Evolutionary conservation across 345 rosid genomes (phyloP).

Genomic region (Populus nigra): DNA sequence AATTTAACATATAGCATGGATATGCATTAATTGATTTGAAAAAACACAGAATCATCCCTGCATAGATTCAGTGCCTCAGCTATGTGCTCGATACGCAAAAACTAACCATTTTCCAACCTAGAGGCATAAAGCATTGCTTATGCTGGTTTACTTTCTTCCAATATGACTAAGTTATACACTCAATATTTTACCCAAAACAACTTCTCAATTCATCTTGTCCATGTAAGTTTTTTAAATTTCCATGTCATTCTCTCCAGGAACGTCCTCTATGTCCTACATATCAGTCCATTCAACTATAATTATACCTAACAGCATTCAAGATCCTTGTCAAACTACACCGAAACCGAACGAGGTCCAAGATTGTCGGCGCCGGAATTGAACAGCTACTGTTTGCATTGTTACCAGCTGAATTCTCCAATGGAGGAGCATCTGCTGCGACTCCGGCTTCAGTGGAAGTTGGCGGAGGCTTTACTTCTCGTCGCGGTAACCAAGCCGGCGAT

Average conservation of each 20-base stretch:
- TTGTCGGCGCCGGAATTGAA: slow-evolving; percentile 2
- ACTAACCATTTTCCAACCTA: not conserved
- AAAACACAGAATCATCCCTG: not conserved
- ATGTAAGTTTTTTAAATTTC: not conserved
- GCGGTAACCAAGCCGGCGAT: not conserved
- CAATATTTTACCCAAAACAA: not conserved
- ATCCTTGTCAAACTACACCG: not conserved
- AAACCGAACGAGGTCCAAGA: not conserved
- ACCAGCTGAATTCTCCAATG: not conserved
- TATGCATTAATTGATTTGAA: not conserved
- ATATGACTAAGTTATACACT: not conserved
- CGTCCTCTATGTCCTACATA: not conserved
- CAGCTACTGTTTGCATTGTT: not conserved
- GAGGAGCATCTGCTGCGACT: not conserved
- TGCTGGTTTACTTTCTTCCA: not conserved
- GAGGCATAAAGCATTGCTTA: not conserved
- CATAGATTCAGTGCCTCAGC: not conserved
- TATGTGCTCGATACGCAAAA: not conserved
- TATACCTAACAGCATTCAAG: not conserved
- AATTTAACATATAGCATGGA: not conserved
- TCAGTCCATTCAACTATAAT: not conserved
- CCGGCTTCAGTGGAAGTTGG: not conserved
- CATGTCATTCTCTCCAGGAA: not conserved
- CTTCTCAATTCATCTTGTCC: not conserved
- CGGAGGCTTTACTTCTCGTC: not conserved